These are phyloP conservation scores for Paracamarosporium sp. DNA, from an alignment of 2,329 filamentous ascomycete genomes.

Conservation along the genomic window DNA sequence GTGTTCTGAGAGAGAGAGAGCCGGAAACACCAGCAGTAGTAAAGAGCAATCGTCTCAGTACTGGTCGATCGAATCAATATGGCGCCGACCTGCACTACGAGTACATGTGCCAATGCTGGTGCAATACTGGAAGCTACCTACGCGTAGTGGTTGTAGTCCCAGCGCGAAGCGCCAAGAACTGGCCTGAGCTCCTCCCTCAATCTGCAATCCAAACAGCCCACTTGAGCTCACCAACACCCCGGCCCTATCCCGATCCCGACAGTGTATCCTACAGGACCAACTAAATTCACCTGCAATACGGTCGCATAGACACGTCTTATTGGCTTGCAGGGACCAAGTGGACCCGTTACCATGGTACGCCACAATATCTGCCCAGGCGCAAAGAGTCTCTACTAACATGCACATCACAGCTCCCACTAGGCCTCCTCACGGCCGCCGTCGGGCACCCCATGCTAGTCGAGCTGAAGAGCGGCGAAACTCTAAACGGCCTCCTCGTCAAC, in stretches of 20 bases:
- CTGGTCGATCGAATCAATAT: too few species aligned
- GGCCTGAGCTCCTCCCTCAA: neutral
- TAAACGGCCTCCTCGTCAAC: conserved; percentile 93
- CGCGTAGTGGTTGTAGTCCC: neutral
- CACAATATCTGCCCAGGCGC: conserved; percentile 8
- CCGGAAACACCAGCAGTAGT: neutral
- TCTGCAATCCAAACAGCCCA: conserved; percentile 1
- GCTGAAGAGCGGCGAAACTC: conserved; percentile 95
- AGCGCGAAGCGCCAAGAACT: conserved; percentile 4
- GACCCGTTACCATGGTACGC: conserved; percentile 31
- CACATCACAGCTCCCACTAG: conserved; percentile 64
- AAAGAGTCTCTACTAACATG: conserved; percentile 17
- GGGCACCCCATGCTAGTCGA: conserved; percentile 98
- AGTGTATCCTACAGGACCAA: neutral
- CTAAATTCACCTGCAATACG: neutral
- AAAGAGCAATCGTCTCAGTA: neutral
- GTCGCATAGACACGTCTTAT: neutral
- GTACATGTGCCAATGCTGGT: neutral
- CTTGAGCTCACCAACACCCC: neutral
- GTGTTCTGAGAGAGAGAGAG: neutral
- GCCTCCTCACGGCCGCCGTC: conserved; percentile 92
- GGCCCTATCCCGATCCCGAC: neutral
- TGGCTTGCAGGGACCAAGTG: neutral
- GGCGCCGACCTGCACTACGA: too few species aligned
- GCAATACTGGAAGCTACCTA: neutral